These are phyloP conservation scores for Aureobasidium leucospermi DNA, from an alignment of 2,329 filamentous ascomycete species.

Conservation along the genomic window DNA sequence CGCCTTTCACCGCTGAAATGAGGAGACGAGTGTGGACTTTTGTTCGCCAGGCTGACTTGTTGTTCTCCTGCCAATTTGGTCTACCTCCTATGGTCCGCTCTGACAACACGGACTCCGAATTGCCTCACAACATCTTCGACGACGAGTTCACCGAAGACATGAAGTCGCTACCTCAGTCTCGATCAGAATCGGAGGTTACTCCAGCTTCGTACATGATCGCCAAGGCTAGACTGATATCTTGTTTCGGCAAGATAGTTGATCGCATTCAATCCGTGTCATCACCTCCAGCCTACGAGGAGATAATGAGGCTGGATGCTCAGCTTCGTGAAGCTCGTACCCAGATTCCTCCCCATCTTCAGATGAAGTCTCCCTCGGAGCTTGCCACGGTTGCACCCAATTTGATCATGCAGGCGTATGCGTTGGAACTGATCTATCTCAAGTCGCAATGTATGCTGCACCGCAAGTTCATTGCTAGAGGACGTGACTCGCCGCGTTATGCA, in stretches of 20 bases:
- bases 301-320: constrained; percentile 53
- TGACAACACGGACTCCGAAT: constrained; percentile 65
- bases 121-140: constrained; percentile 73
- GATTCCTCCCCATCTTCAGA: constrained; percentile 71
- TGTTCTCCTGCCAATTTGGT: constrained; percentile 67
- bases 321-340: constrained; percentile 53
- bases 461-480: constrained; percentile 72
- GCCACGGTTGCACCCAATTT: constrained; percentile 44
- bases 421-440: constrained; percentile 83
- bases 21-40: constrained; percentile 58
- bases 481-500: constrained; percentile 71
- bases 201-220: constrained; percentile 73
- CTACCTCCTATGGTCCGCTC: constrained; percentile 61
- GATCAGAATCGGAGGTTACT: constrained; percentile 63
- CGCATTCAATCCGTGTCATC: constrained; percentile 54
- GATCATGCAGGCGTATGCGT: constrained; percentile 74
- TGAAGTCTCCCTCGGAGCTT: constrained; percentile 30
- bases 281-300: constrained; percentile 52
- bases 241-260: constrained; percentile 67
- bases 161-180: constrained; percentile 58
- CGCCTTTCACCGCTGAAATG: constrained; percentile 70
- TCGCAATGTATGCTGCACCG: constrained; percentile 83
- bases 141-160: constrained; percentile 68
- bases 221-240: constrained; percentile 60
- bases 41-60: constrained; percentile 63